Conservation (phyloP, 176 grass and related monocot species). For the Phyllostachys edulis region DNA sequence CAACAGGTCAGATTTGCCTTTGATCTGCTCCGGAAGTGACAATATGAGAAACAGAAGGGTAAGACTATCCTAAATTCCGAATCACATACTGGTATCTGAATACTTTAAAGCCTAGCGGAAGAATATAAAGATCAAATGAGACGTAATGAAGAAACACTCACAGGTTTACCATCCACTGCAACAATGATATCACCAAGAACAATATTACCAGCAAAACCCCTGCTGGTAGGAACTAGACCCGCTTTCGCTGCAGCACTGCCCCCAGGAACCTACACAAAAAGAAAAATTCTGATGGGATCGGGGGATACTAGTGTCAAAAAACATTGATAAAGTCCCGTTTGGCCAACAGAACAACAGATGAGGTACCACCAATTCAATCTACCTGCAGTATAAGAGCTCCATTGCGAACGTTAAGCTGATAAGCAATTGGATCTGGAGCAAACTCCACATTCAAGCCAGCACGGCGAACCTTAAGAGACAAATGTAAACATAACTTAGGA, state of each 20-base stretch:
- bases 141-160: constrained; percentile 39
- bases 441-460: constrained; percentile 84
- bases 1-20: constrained; percentile 71
- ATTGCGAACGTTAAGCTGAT: constrained; percentile 87
- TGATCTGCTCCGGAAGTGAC: constrained; percentile 44
- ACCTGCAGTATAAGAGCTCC: constrained; percentile 86
- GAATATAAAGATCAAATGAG: neutral
- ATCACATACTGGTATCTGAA: neutral
- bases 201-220: constrained; percentile 89
- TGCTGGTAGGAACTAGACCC: constrained; percentile 59
- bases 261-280: constrained; percentile 47
- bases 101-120: neutral
- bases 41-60: neutral
- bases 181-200: constrained; percentile 77
- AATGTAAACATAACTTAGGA: constrained; percentile 21
- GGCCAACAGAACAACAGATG: constrained; percentile 11
- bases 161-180: constrained; percentile 74
- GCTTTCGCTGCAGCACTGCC: constrained; percentile 71
- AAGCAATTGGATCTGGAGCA: constrained; percentile 78
- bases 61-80: neutral
- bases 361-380: neutral
- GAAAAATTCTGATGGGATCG: neutral
- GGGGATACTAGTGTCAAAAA: neutral
- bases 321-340: neutral
- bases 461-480: constrained; percentile 60